Evolutionary conservation across 2,329 filamentous ascomycete species (phyloP), one percentile per base, ranked within the genome.

Genomic region (Talaromyces sp.): DNA sequence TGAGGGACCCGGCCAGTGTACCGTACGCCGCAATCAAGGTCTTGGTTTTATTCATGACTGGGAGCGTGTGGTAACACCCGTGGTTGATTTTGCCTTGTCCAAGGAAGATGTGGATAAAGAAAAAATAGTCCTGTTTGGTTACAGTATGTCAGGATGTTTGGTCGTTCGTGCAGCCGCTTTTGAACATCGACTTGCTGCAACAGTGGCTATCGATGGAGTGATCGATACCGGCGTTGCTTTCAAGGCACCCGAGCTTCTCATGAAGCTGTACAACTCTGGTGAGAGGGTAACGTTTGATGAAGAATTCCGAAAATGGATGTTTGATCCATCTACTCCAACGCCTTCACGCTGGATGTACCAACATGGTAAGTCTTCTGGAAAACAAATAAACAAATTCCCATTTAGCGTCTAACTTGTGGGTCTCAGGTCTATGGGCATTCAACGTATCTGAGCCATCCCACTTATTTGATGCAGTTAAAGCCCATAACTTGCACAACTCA

Each of bases 1-100:
- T 42, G 79, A 83, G 2, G 80, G 79, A 0, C 80, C 80, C 0
- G 80, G 79, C 0, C 80, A 82, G 61, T 79, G 79, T 0, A 66
- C 78, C 4, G 63, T 72, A 3, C 69, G 79, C 0, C 68, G 69
- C 1, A 63, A 65, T 0, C 60, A 74, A 36, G 64, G 68, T 36
- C 40, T 75, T 5, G 60, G 51, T 1, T 68, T 79, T 62, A 70
- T 76, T 0, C 74, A 73, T 0, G 76, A 80, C 62, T 79, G 73
- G 69, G 78, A 80, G 51, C 57, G 64, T 0, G 75, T 80, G 3
- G 65, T 66, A 3, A 60, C 62, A 10, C 44, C 60, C 4, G 76
- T 79, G 2, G 56, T 80, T 1, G 70, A 78, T 58, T 66, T 69
- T 40, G 51, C 57, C 4, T 16, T 52, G 31, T 34, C 44, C 8